A percentile compares a stretch with the other conserved stretches of the same genome.
These are phyloP conservation scores for Solioccasus polychromus DNA, from an alignment of 768 basidiomycete genomes.

Conservation along the genomic window DNA sequence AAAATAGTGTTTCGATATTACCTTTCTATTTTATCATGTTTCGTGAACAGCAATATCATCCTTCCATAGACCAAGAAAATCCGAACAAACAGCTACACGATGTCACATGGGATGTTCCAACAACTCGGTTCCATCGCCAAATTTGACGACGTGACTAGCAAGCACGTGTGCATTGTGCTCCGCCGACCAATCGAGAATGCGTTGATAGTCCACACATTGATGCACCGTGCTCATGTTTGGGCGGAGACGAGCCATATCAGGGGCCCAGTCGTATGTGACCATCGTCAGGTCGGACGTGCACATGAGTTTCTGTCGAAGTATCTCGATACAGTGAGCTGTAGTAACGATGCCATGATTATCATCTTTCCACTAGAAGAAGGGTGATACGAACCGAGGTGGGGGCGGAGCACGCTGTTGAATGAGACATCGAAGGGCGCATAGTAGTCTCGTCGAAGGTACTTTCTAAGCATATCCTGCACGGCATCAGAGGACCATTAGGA, in stretches of 20 bases:
- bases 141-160: neutral
- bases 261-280: neutral
- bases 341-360: neutral
- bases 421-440: neutral
- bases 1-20: too few relatives aligned
- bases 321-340: slow-evolving; percentile 1
- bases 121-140: neutral
- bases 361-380: neutral
- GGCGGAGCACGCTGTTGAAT: neutral
- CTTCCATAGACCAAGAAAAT: too few relatives aligned
- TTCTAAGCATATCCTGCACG: neutral
- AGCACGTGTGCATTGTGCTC: slow-evolving; percentile 2
- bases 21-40: too few relatives aligned
- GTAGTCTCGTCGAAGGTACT: neutral
- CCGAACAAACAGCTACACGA: neutral
- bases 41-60: too few relatives aligned
- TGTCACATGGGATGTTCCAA: neutral
- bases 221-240: neutral
- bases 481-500: neutral
- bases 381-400: neutral
- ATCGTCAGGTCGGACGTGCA: slow-evolving; percentile 2
- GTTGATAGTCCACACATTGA: slow-evolving; percentile 2
- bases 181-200: neutral
- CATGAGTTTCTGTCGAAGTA: slow-evolving; percentile 3
- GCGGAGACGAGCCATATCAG: neutral